Evolutionary conservation across 208 protist genomes (phyloP).

Genomic region (Acanthamoeba culbertsoni): DNA sequence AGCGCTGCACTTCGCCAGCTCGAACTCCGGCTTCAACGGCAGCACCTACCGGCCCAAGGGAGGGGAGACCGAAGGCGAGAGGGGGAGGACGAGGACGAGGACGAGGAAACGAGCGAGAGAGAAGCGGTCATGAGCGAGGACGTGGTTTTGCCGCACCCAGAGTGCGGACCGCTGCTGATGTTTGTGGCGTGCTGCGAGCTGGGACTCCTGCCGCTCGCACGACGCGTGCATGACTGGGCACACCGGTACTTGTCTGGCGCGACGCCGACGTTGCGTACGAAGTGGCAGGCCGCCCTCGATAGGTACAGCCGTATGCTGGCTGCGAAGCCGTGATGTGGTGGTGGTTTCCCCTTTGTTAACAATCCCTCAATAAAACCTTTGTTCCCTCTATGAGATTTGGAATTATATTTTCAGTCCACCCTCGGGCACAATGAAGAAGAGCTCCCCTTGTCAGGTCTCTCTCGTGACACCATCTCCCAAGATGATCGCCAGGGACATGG

Average conservation of each 20-base stretch:
- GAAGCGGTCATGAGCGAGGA: background rate
- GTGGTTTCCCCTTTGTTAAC: too few relatives aligned
- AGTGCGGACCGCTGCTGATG: background rate
- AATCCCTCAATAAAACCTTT: too few relatives aligned
- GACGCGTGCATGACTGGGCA: background rate
- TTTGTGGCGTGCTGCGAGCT: background rate
- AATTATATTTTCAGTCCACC: too few relatives aligned
- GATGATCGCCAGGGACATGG: too few relatives aligned
- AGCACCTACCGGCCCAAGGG: too few relatives aligned
- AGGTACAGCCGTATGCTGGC: background rate
- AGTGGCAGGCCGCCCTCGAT: background rate
- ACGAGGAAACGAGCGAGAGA: background rate
- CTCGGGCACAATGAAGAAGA: too few relatives aligned
- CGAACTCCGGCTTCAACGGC: too few relatives aligned
- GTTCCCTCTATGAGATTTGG: too few relatives aligned
- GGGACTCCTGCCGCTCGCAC: background rate
- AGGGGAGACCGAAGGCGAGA: background rate
- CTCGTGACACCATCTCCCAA: too few relatives aligned
- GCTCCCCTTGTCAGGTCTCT: too few relatives aligned
- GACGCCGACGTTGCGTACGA: background rate
- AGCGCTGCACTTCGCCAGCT: too few relatives aligned
- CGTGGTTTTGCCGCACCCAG: background rate
- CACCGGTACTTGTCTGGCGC: background rate
- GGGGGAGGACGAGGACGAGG: background rate
- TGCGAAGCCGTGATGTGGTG: background rate